These are phyloP conservation scores for Aureococcus anophagefferens DNA, from an alignment of 108 stramenopile genomes.

Conservation along the genomic window DNA sequence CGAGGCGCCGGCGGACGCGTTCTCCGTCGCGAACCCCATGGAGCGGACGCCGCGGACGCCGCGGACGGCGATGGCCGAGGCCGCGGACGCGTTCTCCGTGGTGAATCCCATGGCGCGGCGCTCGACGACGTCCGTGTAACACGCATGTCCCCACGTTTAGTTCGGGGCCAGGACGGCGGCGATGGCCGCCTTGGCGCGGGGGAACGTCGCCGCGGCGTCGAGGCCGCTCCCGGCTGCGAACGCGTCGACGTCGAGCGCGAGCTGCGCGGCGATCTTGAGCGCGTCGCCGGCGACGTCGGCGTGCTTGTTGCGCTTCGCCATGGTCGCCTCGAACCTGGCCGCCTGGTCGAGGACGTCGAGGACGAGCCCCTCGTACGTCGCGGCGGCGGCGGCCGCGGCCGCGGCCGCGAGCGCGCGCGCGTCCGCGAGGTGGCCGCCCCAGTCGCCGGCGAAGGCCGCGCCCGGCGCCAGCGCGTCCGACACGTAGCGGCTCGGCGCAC, in stretches of 20 bases:
- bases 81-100: too few relatives aligned
- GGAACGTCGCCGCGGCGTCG: too few relatives aligned
- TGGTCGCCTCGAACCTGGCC: background rate
- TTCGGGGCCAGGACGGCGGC: too few relatives aligned
- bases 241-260: background rate
- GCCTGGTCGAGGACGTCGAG: background rate
- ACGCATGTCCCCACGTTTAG: too few relatives aligned
- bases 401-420: background rate
- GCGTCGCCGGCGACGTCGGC: background rate
- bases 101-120: too few relatives aligned
- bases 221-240: background rate
- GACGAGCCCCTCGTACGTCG: background rate
- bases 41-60: too few relatives aligned
- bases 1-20: too few relatives aligned
- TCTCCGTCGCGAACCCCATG: too few relatives aligned
- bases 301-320: background rate
- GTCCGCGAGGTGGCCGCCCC: background rate
- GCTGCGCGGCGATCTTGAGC: background rate
- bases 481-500: background rate
- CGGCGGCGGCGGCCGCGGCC: background rate
- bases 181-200: too few relatives aligned
- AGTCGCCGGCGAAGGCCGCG: background rate
- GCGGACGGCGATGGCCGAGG: too few relatives aligned
- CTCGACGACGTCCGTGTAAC: too few relatives aligned
- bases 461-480: background rate